A percentile compares a stretch with the other conserved stretches of the same genome.
Evolutionary conservation across 495 filamentous ascomycete genomes (phyloP).

Genomic region (Annulohypoxylon nitens): DNA sequence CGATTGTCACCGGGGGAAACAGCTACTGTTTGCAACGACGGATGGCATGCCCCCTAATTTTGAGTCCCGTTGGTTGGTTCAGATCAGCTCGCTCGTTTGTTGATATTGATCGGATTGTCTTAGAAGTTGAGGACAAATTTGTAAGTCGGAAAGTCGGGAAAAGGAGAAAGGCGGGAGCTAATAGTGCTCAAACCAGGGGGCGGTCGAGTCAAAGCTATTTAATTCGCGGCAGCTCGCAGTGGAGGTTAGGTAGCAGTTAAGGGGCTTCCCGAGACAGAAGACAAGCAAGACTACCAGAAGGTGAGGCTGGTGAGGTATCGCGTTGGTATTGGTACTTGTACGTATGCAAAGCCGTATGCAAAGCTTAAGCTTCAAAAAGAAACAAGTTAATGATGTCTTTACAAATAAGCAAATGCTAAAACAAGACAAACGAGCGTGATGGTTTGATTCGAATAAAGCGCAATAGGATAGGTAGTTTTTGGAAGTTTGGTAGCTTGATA

Average conservation of each 20-base stretch:
- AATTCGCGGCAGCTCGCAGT: neutral
- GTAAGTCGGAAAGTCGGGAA: constrained; percentile 10
- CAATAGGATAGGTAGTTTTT: neutral
- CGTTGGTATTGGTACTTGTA: neutral
- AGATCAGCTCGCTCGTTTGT: constrained; percentile 4
- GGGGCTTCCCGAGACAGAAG: constrained; percentile 38
- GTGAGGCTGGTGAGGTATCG: neutral
- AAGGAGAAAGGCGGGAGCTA: constrained; percentile 3
- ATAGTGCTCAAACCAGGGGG: constrained; percentile 5
- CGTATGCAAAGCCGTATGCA: neutral
- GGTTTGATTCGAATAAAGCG: constrained; percentile 5
- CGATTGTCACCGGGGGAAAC: constrained; percentile 47
- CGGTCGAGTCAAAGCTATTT: neutral
- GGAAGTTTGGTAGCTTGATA: no score
- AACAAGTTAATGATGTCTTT: constrained; percentile 2
- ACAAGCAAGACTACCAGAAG: constrained; percentile 18
- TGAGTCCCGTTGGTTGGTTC: constrained; percentile 1
- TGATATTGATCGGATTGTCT: constrained; percentile 12
- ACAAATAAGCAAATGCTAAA: constrained; percentile 19
- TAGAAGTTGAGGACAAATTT: constrained; percentile 22
- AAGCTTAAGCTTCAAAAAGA: constrained; percentile 4
- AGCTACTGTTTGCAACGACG: constrained; percentile 32
- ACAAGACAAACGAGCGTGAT: constrained; percentile 18
- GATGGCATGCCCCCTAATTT: constrained; percentile 42
- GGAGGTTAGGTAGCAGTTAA: constrained; percentile 21